Percentiles rank a stretch among this genome's conserved stretches.
Evolutionary conservation across 768 basidiomycete species (phyloP).

Genomic region (Cystobasidium tubakii): DNA sequence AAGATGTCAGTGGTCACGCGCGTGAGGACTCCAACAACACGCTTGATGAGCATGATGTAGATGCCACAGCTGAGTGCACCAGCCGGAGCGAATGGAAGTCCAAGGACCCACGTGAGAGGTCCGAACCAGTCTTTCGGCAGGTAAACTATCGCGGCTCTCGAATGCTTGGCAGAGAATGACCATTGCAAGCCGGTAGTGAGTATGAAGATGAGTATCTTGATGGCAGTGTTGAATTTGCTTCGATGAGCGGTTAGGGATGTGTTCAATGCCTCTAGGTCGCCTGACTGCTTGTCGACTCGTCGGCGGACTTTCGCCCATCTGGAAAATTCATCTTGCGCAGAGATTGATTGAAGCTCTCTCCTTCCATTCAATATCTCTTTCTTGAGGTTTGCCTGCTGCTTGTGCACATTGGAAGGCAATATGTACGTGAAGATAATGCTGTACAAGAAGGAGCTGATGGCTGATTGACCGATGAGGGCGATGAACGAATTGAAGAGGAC

Average conservation of each 20-base stretch:
- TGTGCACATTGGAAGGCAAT: conserved; percentile 37
- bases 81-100: conserved; percentile 82
- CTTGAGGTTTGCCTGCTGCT: conserved; percentile 68
- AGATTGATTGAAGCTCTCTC: conserved; percentile 77
- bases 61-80: conserved; percentile 55
- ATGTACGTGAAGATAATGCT: conserved; percentile 22
- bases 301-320: conserved; percentile 94
- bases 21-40: conserved; percentile 14
- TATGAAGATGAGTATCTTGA: conserved; percentile 70
- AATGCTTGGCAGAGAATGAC: conserved; percentile 81
- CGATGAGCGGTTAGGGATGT: conserved; percentile 53
- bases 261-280: conserved; percentile 80
- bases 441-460: conserved; percentile 28
- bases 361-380: conserved; percentile 71
- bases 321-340: conserved; percentile 94
- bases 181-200: conserved; percentile 83
- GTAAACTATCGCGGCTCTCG: conserved; percentile 84
- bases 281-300: conserved; percentile 82
- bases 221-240: conserved; percentile 62
- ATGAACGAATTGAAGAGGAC: conserved; percentile 29
- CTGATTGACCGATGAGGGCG: conserved; percentile 22
- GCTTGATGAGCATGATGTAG: conserved; percentile 25
- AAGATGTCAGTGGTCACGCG: neutral
- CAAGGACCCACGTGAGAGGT: conserved; percentile 76
- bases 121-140: conserved; percentile 86